Base-by-base conservation (phyloP, 2,329 filamentous ascomycete species). In the Orbilia oligospora region DNA sequence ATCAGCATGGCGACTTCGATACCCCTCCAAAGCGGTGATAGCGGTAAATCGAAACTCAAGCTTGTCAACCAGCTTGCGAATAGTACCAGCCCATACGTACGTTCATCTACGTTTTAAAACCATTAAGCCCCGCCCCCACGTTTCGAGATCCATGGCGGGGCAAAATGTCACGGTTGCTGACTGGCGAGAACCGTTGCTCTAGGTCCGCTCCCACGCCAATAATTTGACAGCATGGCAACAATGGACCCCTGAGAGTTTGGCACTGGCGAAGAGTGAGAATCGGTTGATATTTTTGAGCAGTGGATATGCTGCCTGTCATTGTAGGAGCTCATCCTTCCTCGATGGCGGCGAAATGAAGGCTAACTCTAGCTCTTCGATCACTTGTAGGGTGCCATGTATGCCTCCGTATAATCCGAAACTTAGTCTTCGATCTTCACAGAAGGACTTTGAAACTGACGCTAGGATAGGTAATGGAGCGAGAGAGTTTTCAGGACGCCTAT, bases 251-350 rank as follows among this genome's bases (percentile, higher is more conserved):
- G 91, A 94, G 82, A 90, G 93, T 16, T 87, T 97, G 68, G 88
- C 89, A 80, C 87, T 94, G 58, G 95, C 96, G 16, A 92, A 90
- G 84, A 89, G 87, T 81, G 90, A 94, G 81, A 97, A 98, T 84
- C 92, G 94, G 83, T 87, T 97, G 75, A 91, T 99, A 76, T 98
- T 97, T 83, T 87, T 98, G 79, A 97, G 95, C 84, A 94, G 98
- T 83, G 96, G 96, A 61, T 99, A 97, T 86, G 92, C 92, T 20
- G 94, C 96, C 49, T 98, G 96, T 84, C 95, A 98, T 86, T 97
- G 96, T 96, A 86, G 83, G 91, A 87, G 48, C 38, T 65, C 46
- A 41, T 24, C 44, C 71, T 33, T 44, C 10, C 22, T 14, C 41
- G 6, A 20, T 46, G 6, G 38, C 14, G 56, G 20, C 38, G 20